phyloP scores from a whole-genome alignment of 257 asterid genomes.

The Salvia rosmarinus region DNA sequence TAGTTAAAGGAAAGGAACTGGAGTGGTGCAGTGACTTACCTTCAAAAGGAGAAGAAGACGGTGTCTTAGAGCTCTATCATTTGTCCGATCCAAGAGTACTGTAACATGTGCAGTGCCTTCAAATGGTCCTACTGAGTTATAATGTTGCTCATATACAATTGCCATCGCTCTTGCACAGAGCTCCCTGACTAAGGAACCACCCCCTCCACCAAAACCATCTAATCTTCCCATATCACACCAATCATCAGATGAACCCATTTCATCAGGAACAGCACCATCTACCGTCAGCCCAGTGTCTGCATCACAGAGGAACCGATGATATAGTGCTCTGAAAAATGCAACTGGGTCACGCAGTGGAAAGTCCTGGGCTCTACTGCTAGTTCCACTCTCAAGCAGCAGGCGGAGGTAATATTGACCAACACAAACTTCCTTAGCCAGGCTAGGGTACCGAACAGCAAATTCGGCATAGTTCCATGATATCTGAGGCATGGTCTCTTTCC shows the following conservation, averaged over 20 bases:
- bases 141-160: conserved; percentile 95
- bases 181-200: conserved; percentile 98
- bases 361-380: conserved; percentile 78
- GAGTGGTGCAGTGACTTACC: conserved; percentile 46
- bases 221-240: conserved; percentile 99
- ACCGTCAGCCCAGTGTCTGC: conserved; percentile 97
- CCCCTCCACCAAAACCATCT: conserved; percentile 99
- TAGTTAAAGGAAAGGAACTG: conserved; percentile 16
- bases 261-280: conserved; percentile 97
- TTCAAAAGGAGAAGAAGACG: conserved; percentile 98
- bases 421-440: conserved; percentile 97
- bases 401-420: conserved; percentile 99
- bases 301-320: conserved; percentile 93
- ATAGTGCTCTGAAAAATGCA: conserved; percentile 94
- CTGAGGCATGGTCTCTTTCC: conserved; percentile 71
- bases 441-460: conserved; percentile 88
- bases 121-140: conserved; percentile 74
- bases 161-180: conserved; percentile 99
- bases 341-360: conserved; percentile 98
- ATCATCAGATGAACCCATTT: conserved; percentile 96
- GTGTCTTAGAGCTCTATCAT: conserved; percentile 96
- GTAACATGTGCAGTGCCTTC: conserved; percentile 98
- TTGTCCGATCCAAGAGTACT: conserved; percentile 93
- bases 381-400: conserved; percentile 91
- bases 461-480: conserved; percentile 97